Evolutionary conservation across 1,284 basidiomycete species (phyloP), one percentile per base, ranked within the genome.

Genomic region (Neolentinus lepideus): DNA sequence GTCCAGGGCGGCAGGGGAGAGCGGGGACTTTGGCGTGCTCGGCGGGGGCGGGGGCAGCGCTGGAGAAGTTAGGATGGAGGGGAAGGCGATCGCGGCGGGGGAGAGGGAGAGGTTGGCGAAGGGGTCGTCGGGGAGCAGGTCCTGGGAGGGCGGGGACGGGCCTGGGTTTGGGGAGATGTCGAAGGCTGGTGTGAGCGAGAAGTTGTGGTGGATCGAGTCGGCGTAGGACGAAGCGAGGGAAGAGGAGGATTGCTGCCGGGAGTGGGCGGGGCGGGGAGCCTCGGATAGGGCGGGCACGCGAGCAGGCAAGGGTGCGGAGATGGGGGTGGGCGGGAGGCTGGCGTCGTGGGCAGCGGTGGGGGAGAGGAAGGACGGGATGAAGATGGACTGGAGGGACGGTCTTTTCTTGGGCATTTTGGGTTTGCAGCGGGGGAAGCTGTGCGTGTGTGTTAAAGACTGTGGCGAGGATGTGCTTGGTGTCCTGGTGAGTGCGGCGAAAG

Each of bases 71-170:
- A 58, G 58, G 21, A 57, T 60, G 16, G 57, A 57, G 19, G 58
- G 57, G n/a, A 16, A 63, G 61, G 24, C 63, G 35, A 21, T 66
- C 64, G 10, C 65, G 65, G 25, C 65, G 62, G 14, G 67, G 62
- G 1, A 14, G 19, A 16, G 27, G 26, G 33, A 33, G 27, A 83
- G 71, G 59, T 80, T 78, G 33, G 86, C 86, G 60, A 88, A 88
- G 2, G 85, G 85, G 63, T 88, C 85, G 54, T 83, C 81, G 62
- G 87, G 85, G 19, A 86, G 71, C 14, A 85, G 72, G 62, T 79
- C 78, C 9, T 65, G 65, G 0, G 68, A 68, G 6, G 70, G 69
- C 21, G 70, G 69, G 53, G 67, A 60, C 14, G 4, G 3, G 51
- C 51, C 27, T 19, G 51, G 21, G 4, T 4, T 14, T 9, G 50